These are phyloP conservation scores for Gleditsia sinensis DNA, from an alignment of 306 rosid species.

Conservation along the genomic window DNA sequence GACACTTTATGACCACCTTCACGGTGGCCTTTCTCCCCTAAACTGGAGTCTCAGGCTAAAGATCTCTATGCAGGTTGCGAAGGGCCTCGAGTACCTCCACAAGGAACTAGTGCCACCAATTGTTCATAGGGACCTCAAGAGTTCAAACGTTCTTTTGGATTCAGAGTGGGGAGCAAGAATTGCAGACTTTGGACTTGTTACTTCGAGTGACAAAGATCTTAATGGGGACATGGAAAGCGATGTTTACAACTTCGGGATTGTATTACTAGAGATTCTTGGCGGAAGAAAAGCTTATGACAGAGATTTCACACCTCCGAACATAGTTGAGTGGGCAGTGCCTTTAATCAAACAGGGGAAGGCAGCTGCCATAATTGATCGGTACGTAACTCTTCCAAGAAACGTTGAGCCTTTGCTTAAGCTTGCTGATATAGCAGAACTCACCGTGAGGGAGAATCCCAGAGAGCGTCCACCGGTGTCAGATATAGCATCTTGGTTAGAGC, in stretches of 20 bases:
- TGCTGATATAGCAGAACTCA: conserved; percentile 74
- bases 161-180: conserved; percentile 82
- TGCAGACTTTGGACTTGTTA: conserved; percentile 74
- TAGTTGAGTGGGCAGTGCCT: conserved; percentile 89
- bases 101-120: conserved; percentile 74
- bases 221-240: conserved; percentile 57
- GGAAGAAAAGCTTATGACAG: conserved; percentile 84
- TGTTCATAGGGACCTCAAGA: conserved; percentile 70
- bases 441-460: conserved; percentile 58
- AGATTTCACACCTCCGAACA: conserved; percentile 62
- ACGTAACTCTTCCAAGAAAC: conserved; percentile 67
- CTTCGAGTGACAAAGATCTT: conserved; percentile 58
- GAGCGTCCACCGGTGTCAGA: conserved; percentile 73
- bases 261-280: conserved; percentile 77
- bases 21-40: conserved; percentile 88
- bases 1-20: conserved; percentile 86
- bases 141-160: conserved; percentile 83
- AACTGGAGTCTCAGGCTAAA: conserved; percentile 73
- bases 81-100: conserved; percentile 86
- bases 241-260: conserved; percentile 74
- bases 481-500: conserved; percentile 80
- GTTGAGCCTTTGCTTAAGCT: conserved; percentile 89
- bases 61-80: conserved; percentile 80
- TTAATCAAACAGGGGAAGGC: conserved; percentile 75
- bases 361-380: conserved; percentile 69